phyloP scores from a whole-genome alignment of 2,329 filamentous ascomycete species.

The Colletotrichum godetiae region DNA sequence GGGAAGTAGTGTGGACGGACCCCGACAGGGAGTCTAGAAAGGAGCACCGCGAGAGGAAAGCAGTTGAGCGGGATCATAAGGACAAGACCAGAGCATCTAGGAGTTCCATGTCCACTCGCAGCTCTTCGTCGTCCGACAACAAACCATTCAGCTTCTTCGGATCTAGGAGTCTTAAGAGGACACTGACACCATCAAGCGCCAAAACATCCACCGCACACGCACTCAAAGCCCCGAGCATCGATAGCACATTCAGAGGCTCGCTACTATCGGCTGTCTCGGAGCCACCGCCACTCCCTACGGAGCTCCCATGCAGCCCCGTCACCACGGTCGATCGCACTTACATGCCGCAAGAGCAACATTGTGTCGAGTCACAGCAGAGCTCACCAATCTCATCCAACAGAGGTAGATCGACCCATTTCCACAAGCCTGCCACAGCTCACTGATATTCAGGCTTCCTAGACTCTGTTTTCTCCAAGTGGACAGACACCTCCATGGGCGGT shows the following conservation, averaged over 20 bases:
- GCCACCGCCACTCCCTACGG: constrained; percentile 5
- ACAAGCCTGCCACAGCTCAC: constrained; percentile 34
- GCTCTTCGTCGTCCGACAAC: constrained; percentile 53
- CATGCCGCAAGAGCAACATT: constrained; percentile 12
- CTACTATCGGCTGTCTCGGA: constrained; percentile 27
- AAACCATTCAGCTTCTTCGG: constrained; percentile 58
- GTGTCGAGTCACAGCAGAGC: constrained; percentile 21
- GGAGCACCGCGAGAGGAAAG: constrained; percentile 63
- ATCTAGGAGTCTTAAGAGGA: constrained; percentile 50
- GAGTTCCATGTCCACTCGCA: constrained; percentile 55
- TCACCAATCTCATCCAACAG: constrained; percentile 46
- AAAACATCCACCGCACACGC: constrained; percentile 36
- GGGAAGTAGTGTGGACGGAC: constrained; percentile 70
- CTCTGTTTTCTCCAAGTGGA: constrained; percentile 59
- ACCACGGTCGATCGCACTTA: constrained; percentile 11
- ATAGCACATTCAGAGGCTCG: constrained; percentile 30
- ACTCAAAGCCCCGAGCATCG: constrained; percentile 22
- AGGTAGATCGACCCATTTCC: constrained; percentile 42
- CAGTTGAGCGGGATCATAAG: constrained; percentile 49
- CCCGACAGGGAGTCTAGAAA: constrained; percentile 64
- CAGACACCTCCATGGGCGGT: constrained; percentile 47
- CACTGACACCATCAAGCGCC: constrained; percentile 37
- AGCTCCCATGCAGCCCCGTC: constrained; percentile 10
- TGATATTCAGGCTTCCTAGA: constrained; percentile 44
- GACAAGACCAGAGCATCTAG: constrained; percentile 45